Conservation (phyloP, 1,284 basidiomycete species). For the Papiliotrema terrestris region DNA sequence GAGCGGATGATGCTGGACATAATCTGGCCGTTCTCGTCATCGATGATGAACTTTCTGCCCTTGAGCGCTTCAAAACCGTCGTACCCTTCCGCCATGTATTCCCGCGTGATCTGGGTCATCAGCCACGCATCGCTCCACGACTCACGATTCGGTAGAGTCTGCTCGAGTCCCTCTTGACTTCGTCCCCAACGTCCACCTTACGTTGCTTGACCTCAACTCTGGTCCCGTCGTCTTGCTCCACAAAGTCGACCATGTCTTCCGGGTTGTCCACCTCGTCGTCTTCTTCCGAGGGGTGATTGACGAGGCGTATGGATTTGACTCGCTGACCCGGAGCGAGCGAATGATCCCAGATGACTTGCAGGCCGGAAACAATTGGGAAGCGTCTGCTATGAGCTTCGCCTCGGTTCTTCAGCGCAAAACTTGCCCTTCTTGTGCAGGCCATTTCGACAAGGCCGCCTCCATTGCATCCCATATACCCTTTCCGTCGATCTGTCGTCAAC, state of each 20-base stretch:
- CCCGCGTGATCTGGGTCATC: slow-evolving; percentile 43
- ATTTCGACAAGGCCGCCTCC: slow-evolving; percentile 70
- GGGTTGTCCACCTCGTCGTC: slow-evolving; percentile 32
- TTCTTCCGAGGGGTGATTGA: slow-evolving; percentile 32
- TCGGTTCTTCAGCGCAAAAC: slow-evolving; percentile 12
- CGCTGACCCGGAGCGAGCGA: slow-evolving; percentile 61
- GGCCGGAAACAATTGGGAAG: slow-evolving; percentile 83
- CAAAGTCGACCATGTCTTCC: slow-evolving; percentile 39
- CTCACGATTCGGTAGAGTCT: slow-evolving; percentile 70
- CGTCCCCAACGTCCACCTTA: slow-evolving; percentile 50
- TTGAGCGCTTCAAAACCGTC: slow-evolving; percentile 76
- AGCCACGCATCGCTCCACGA: not conserved
- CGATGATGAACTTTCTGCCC: slow-evolving; percentile 66
- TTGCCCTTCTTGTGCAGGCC: slow-evolving; percentile 88
- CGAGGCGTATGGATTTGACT: slow-evolving; percentile 67
- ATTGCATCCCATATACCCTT: slow-evolving; percentile 75
- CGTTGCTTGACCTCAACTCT: slow-evolving; percentile 47
- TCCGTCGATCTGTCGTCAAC: slow-evolving; percentile 63
- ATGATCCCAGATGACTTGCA: slow-evolving; percentile 84
- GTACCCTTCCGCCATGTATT: slow-evolving; percentile 52
- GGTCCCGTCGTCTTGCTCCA: slow-evolving; percentile 47
- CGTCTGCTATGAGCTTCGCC: slow-evolving; percentile 56
- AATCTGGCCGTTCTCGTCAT: slow-evolving; percentile 78
- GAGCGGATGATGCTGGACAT: slow-evolving; percentile 78
- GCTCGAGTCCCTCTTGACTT: slow-evolving; percentile 57